Evolutionary conservation across 257 asterid genomes (phyloP), one percentile per base, ranked within the genome.

Genomic region (Hygrophila difformis): DNA sequence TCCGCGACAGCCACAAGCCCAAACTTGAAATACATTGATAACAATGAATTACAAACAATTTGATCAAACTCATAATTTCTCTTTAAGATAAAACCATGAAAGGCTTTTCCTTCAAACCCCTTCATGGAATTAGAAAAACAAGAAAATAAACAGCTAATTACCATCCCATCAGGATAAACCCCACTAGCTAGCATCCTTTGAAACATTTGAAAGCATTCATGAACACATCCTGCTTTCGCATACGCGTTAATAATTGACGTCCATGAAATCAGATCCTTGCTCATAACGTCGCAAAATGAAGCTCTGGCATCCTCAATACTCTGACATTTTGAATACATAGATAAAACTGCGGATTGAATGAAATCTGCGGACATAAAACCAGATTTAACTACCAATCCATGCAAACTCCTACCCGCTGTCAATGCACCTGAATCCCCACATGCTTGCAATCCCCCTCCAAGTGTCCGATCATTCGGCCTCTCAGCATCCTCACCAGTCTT

Each of bases 401-500:
- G 97, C 62, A 83, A 75, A 57, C 94, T 77, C 49, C 57, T 73
- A 44, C 94, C 94, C 65, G 65, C 81, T 16, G 39, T 29, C 56
- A 83, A 60, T 22, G 76, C 75, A 60, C 71, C 41, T 60, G 71
- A 49, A 62, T 68, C 69, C 42, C 82, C 94, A 68, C 93, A 87
- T 47, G 96, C 93, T 67, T 79, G 93, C 23, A 86, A 75, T 9
- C 89, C 93, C 18, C 94, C 96, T 63, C 75, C 93, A 23, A 86
- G 47, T 1, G 94, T 79, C 53, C 93, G 69, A 18, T 20, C 66
- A 76, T 79, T 82, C 18, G 70, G 89, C 73, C 65, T 75, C 70
- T 52, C 79, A 44, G 42, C 57, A 61, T 55, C 47, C 16, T 65
- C 77, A 13, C 80, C 81, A 35, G 33, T 46, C 47, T 64, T 35